A percentile compares a stretch with the other conserved stretches of the same genome.
phyloP scores from a whole-genome alignment of 176 grass and related monocot genomes.

The Phoenix dactylifera region DNA sequence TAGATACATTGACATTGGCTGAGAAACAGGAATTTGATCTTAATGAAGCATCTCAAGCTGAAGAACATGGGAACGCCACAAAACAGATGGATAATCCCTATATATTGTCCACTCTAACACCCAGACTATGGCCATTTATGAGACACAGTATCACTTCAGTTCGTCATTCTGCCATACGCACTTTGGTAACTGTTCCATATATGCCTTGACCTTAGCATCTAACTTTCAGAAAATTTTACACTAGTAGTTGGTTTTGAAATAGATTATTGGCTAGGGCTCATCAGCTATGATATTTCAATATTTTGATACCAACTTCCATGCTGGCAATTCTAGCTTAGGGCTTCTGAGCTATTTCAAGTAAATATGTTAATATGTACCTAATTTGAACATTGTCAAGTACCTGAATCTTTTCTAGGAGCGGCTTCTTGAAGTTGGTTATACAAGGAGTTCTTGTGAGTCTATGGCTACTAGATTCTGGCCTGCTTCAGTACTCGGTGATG shows the following conservation, averaged over 20 bases:
- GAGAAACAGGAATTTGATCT: slow-evolving; percentile 58
- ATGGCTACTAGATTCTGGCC: slow-evolving; percentile 54
- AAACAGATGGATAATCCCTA: slow-evolving; percentile 63
- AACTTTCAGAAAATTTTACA: no score
- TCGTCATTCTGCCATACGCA: slow-evolving; percentile 74
- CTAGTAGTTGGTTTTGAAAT: no score
- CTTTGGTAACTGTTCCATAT: slow-evolving; percentile 50
- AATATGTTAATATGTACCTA: no score
- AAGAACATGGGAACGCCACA: slow-evolving; percentile 39
- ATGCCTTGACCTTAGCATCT: no score
- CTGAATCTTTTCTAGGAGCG: slow-evolving; percentile 53
- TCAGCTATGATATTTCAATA: no score
- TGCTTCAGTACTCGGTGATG: slow-evolving; percentile 78
- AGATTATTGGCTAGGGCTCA: no score
- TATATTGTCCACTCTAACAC: slow-evolving; percentile 70
- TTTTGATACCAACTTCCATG: no score
- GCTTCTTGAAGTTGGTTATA: slow-evolving; percentile 85
- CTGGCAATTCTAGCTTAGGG: no score
- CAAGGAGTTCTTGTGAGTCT: slow-evolving; percentile 42
- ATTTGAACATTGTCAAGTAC: slow-evolving; percentile 17
- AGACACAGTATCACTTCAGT: slow-evolving; percentile 96
- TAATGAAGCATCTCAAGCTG: slow-evolving; percentile 39
- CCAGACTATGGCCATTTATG: slow-evolving; percentile 93
- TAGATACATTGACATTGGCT: slow-evolving; percentile 43
- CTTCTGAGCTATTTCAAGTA: no score